phyloP scores from a whole-genome alignment of 2,329 filamentous ascomycete genomes.

The Diaporthe sp. region DNA sequence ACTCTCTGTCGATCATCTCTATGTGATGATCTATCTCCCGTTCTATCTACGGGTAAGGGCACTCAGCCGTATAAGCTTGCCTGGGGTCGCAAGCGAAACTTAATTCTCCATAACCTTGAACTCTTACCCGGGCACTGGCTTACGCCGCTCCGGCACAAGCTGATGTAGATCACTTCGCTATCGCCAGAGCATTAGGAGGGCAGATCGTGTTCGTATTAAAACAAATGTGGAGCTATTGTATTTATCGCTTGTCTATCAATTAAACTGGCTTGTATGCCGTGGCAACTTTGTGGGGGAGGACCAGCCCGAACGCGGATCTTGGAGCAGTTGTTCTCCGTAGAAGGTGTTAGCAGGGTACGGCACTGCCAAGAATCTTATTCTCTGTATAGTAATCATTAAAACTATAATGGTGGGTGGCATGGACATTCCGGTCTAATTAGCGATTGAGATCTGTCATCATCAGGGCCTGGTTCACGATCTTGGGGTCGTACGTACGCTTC shows the following conservation, averaged over 20 bases:
- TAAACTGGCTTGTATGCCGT: neutral
- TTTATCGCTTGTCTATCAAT: neutral
- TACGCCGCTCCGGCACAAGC: neutral
- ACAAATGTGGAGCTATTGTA: neutral
- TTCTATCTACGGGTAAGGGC: neutral
- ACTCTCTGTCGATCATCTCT: neutral
- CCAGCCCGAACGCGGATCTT: neutral
- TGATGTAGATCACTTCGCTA: neutral
- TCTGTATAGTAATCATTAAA: neutral
- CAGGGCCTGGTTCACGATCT: neutral
- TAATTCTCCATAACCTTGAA: slow-evolving; percentile 7
- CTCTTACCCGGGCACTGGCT: neutral
- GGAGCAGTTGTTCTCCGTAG: no score
- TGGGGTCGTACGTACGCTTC: neutral
- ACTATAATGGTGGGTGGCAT: neutral
- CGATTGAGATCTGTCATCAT: neutral
- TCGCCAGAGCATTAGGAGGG: neutral
- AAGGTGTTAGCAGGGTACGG: neutral
- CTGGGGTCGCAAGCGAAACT: slow-evolving; percentile 17
- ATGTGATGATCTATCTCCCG: neutral
- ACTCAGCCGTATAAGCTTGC: neutral
- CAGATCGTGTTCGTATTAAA: neutral
- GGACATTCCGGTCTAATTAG: neutral
- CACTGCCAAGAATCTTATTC: neutral
- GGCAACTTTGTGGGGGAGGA: neutral